These are phyloP conservation scores for Amanita rimosa DNA, from an alignment of 768 basidiomycete genomes.

Conservation along the genomic window DNA sequence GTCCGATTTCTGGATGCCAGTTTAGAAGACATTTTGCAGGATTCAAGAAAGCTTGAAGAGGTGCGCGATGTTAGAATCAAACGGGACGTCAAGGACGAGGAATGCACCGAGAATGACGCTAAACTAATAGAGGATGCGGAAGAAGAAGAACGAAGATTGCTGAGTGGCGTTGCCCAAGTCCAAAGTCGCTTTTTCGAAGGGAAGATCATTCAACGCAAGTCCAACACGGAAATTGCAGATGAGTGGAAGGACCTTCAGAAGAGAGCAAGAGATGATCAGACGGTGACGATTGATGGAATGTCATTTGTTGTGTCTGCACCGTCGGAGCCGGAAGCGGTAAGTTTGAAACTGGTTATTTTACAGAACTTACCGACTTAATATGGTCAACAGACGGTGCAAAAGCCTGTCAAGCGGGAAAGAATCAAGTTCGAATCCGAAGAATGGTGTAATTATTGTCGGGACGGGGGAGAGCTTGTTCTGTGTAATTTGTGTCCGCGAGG, in stretches of 20 bases:
- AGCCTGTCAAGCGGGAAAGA: constrained; percentile 17
- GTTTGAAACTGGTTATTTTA: neutral
- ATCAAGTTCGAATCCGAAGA: constrained; percentile 40
- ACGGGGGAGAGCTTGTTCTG: constrained; percentile 41
- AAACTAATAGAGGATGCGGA: constrained; percentile 30
- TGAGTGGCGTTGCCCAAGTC: constrained; percentile 49
- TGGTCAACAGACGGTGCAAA: constrained; percentile 6
- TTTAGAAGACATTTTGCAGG: constrained; percentile 31
- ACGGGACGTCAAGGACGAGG: constrained; percentile 20
- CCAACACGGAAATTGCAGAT: constrained; percentile 29
- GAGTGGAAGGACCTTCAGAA: constrained; percentile 38
- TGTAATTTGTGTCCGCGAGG: constrained; percentile 46
- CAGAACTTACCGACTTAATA: neutral
- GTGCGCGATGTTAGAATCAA: constrained; percentile 34
- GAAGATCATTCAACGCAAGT: constrained; percentile 23
- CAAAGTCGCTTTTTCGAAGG: constrained; percentile 51
- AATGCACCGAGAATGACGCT: constrained; percentile 8
- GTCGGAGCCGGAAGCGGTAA: constrained; percentile 7
- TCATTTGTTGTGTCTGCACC: constrained; percentile 16
- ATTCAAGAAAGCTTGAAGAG: constrained; percentile 31
- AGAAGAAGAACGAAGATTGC: constrained; percentile 38
- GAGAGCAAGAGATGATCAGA: constrained; percentile 27
- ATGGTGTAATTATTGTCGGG: constrained; percentile 47
- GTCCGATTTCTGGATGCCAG: constrained; percentile 31
- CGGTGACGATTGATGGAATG: constrained; percentile 21